Percentiles rank a stretch among this genome's conserved stretches.
phyloP scores from a whole-genome alignment of 495 filamentous ascomycete genomes.

The Podospora tetraspora region DNA sequence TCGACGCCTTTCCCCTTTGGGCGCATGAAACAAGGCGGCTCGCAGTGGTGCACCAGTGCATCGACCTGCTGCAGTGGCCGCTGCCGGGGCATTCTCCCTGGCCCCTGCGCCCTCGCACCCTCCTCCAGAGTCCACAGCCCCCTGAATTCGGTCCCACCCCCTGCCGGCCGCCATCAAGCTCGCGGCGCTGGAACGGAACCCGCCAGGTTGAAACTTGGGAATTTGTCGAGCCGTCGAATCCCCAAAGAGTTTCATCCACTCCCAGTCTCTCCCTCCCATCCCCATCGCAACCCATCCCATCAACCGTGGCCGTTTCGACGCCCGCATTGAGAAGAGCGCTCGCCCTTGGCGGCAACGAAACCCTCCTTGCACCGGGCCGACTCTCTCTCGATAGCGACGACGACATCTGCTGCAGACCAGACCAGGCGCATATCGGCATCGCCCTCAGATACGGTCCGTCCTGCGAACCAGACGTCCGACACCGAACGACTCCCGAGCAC shows the following conservation, averaged over 20 bases:
- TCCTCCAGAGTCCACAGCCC: constrained; percentile 17
- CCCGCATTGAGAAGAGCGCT: neutral
- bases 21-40: neutral
- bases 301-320: neutral
- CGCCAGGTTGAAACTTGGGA: constrained; percentile 27
- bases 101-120: neutral
- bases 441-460: neutral
- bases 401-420: neutral
- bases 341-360: neutral
- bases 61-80: constrained; percentile 19
- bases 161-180: constrained; percentile 25
- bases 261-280: constrained; percentile 11
- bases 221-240: constrained; percentile 23
- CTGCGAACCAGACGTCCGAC: neutral
- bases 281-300: constrained; percentile 1
- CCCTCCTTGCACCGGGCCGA: neutral
- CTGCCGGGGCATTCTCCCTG: constrained; percentile 30
- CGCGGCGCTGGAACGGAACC: constrained; percentile 19
- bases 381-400: neutral
- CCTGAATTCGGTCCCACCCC: constrained; percentile 29
- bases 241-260: constrained; percentile 11
- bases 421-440: neutral
- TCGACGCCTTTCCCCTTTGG: neutral
- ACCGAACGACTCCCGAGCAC: neutral
- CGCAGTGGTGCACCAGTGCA: constrained; percentile 15